A percentile compares a stretch with the other conserved stretches of the same genome.
phyloP scores from a whole-genome alignment of 345 rosid genomes.

The Brassica cretica region DNA sequence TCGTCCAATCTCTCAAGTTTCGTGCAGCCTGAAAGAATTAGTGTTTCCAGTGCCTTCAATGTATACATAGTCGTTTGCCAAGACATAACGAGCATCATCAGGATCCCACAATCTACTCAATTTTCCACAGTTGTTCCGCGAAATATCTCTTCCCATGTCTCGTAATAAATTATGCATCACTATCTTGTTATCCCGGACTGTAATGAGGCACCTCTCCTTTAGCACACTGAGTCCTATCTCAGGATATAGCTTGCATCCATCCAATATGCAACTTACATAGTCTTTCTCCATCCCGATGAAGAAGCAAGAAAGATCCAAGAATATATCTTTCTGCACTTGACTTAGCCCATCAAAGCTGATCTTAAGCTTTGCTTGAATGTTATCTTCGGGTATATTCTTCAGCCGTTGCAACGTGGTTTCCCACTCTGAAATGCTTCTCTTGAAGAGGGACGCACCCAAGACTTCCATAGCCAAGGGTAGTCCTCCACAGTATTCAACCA shows the following conservation, averaged over 20 bases:
- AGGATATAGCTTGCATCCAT: conserved; percentile 23
- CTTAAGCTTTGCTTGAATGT: conserved; percentile 15
- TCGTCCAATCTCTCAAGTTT: conserved; percentile 7
- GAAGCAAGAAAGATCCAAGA: conserved; percentile 37
- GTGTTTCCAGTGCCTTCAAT: conserved; percentile 10
- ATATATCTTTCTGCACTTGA: background rate
- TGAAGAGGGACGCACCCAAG: conserved; percentile 18
- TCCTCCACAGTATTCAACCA: background rate
- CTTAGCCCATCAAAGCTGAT: conserved; percentile 21
- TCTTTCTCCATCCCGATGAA: conserved; percentile 26
- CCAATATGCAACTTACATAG: conserved; percentile 27
- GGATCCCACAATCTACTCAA: conserved; percentile 36
- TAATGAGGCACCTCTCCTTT: background rate
- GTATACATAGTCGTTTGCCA: background rate
- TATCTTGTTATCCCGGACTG: conserved; percentile 6
- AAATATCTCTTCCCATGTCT: conserved; percentile 42
- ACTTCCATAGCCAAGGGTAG: conserved; percentile 34
- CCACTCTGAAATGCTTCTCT: background rate
- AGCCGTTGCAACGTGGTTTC: background rate
- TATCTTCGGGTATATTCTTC: background rate
- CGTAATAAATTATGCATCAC: conserved; percentile 39
- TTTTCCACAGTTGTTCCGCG: background rate
- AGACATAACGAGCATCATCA: conserved; percentile 15
- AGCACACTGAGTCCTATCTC: conserved; percentile 12
- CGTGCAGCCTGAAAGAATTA: conserved; percentile 28